Evolutionary conservation across 1,284 basidiomycete genomes (phyloP).

Genomic region (Cutaneotrichosporon daszewskae): DNA sequence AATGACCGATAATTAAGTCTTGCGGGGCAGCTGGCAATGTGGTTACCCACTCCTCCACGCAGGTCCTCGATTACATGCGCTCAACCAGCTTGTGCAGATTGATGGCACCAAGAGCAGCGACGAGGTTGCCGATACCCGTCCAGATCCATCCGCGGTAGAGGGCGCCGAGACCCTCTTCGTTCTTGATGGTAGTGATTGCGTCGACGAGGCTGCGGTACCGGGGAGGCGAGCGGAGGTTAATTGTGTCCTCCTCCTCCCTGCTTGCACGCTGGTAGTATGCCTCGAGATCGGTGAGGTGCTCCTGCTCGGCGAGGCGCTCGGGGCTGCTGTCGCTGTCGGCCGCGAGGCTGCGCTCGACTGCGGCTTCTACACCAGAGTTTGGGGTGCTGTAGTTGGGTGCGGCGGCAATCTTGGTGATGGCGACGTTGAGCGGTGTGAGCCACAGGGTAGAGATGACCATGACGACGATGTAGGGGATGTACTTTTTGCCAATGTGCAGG

Average conservation of each 20-base stretch:
- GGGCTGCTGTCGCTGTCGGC: slow-evolving; percentile 58
- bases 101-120: too few species aligned
- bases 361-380: too few species aligned
- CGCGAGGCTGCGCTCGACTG: too few species aligned
- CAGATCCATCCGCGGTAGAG: slow-evolving; percentile 84
- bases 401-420: slow-evolving; percentile 68
- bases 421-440: slow-evolving; percentile 74
- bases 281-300: too few species aligned
- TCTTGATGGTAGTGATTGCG: slow-evolving; percentile 66
- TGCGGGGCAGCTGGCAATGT: too few species aligned
- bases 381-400: too few species aligned
- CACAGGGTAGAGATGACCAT: slow-evolving; percentile 57
- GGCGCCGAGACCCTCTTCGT: slow-evolving; percentile 71
- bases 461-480: slow-evolving; percentile 7
- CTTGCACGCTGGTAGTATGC: too few species aligned
- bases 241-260: slow-evolving; percentile 86
- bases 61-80: too few species aligned
- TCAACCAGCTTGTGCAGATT: too few species aligned
- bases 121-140: slow-evolving; percentile 50
- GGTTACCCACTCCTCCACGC: too few species aligned
- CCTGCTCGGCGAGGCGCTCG: slow-evolving; percentile 48
- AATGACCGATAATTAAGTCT: too few species aligned
- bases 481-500: too few species aligned
- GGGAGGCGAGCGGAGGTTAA: slow-evolving; percentile 71
- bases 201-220: slow-evolving; percentile 72